Percentiles rank a stretch among this genome's conserved stretches.
These are phyloP conservation scores for Nicotiana obtusifolia DNA, from an alignment of 257 asterid species.

Conservation along the genomic window DNA sequence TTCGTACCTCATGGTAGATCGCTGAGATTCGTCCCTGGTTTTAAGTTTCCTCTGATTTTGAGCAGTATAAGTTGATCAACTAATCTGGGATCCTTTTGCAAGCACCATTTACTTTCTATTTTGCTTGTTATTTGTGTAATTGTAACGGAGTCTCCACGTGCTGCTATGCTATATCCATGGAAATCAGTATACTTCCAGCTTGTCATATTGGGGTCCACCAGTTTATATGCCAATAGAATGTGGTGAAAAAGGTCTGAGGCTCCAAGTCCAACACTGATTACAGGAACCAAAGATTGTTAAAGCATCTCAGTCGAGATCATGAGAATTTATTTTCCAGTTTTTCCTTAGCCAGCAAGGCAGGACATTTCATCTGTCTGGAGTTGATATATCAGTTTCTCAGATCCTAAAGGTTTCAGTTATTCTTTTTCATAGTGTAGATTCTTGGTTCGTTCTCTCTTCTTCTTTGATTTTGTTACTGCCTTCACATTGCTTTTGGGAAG, in stretches of 20 bases:
- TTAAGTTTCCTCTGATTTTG: background rate
- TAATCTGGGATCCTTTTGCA: background rate
- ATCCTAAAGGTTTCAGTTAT: background rate
- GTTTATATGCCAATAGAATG: background rate
- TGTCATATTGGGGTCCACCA: background rate
- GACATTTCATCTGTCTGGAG: background rate
- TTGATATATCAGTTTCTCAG: background rate
- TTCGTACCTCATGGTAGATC: slow-evolving; percentile 21
- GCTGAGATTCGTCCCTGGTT: background rate
- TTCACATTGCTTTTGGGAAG: background rate
- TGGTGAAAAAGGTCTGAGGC: background rate
- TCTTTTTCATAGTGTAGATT: background rate
- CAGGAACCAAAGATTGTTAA: background rate
- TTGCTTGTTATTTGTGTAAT: background rate
- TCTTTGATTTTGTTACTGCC: background rate
- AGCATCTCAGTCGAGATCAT: background rate
- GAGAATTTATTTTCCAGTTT: background rate
- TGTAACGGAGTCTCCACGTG: background rate
- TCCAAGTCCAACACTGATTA: background rate
- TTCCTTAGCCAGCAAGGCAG: background rate
- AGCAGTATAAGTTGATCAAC: background rate
- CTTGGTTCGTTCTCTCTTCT: background rate
- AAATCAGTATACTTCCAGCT: background rate
- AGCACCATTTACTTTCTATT: background rate
- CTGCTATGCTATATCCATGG: background rate